A percentile compares a stretch with the other conserved stretches of the same genome.
Evolutionary conservation across 345 rosid genomes (phyloP).

Genomic region (Adansonia digitata): DNA sequence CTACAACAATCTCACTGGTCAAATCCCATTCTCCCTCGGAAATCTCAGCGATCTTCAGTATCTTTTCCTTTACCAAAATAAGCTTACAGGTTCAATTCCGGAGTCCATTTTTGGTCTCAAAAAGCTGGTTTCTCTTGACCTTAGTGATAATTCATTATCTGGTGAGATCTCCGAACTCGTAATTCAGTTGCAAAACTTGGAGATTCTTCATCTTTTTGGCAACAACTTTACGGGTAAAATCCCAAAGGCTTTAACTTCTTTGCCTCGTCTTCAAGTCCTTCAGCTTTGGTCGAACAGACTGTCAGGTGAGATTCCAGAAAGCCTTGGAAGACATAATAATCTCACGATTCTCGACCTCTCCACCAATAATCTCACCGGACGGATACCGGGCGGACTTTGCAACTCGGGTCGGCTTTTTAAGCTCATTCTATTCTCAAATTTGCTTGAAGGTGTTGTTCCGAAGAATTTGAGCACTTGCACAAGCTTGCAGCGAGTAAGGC

Average conservation of each 20-base stretch:
- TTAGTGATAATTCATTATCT: slow-evolving; percentile 62
- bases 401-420: slow-evolving; percentile 62
- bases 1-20: slow-evolving; percentile 76
- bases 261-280: slow-evolving; percentile 76
- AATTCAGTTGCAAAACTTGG: slow-evolving; percentile 48
- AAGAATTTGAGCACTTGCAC: slow-evolving; percentile 43
- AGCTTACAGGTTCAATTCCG: slow-evolving; percentile 61
- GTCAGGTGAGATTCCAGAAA: slow-evolving; percentile 56
- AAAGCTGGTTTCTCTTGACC: slow-evolving; percentile 65
- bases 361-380: slow-evolving; percentile 66
- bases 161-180: slow-evolving; percentile 74
- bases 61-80: slow-evolving; percentile 81
- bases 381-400: slow-evolving; percentile 59
- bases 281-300: slow-evolving; percentile 82
- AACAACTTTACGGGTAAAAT: slow-evolving; percentile 65
- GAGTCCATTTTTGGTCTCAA: slow-evolving; percentile 43
- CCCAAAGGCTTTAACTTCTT: slow-evolving; percentile 48
- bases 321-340: slow-evolving; percentile 57
- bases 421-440: slow-evolving; percentile 81
- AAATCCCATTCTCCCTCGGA: slow-evolving; percentile 62
- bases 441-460: slow-evolving; percentile 59
- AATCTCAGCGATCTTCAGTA: slow-evolving; percentile 51
- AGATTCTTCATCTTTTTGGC: slow-evolving; percentile 84
- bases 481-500: slow-evolving; percentile 66
- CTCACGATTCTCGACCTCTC: slow-evolving; percentile 82